Evolutionary conservation across 2,329 filamentous ascomycete species (phyloP).

Genomic region (Neurospora sp.): DNA sequence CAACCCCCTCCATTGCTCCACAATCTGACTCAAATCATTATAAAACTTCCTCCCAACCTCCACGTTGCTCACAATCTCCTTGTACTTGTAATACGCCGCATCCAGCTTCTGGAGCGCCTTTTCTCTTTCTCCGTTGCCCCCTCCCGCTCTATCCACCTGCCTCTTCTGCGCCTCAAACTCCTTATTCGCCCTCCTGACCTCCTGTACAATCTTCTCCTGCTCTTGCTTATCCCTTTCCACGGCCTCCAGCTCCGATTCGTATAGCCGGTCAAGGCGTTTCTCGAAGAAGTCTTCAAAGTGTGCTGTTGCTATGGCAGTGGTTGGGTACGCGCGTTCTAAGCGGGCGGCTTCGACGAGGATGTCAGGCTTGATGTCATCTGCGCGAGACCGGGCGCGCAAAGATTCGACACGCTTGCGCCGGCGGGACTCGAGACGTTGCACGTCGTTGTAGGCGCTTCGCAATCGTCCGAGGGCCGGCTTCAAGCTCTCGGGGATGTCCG

Average conservation of each 20-base stretch:
- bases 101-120: conserved; percentile 79
- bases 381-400: conserved; percentile 67
- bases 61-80: conserved; percentile 86
- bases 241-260: conserved; percentile 67
- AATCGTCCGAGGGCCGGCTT: conserved; percentile 71
- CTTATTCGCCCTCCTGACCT: conserved; percentile 65
- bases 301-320: conserved; percentile 73
- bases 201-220: conserved; percentile 61
- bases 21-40: conserved; percentile 86
- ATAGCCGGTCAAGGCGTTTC: conserved; percentile 61
- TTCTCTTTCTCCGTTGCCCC: conserved; percentile 63
- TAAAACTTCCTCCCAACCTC: conserved; percentile 93
- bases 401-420: conserved; percentile 71
- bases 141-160: conserved; percentile 36
- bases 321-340: conserved; percentile 76
- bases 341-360: conserved; percentile 76
- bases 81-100: conserved; percentile 90
- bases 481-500: conserved; percentile 69
- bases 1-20: conserved; percentile 67
- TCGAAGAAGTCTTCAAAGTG: conserved; percentile 93
- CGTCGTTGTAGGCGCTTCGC: conserved; percentile 74
- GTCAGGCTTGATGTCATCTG: conserved; percentile 81
- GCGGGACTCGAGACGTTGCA: conserved; percentile 71
- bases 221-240: conserved; percentile 64
- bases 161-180: conserved; percentile 67